Conservation (phyloP, 73 alveolate genomes). For the Paramecium caudatum region DNA sequence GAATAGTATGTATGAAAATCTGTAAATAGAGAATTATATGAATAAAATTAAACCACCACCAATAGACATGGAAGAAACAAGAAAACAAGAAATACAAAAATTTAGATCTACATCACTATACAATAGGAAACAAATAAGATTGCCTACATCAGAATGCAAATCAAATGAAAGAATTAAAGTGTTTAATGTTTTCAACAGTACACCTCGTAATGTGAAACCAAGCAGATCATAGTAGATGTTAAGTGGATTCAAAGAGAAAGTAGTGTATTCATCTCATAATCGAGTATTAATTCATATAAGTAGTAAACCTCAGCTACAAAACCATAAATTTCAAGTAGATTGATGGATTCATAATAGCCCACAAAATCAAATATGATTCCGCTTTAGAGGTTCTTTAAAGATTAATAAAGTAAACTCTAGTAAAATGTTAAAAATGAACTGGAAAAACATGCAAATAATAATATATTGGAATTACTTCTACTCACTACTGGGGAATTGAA, state of each 20-base stretch:
- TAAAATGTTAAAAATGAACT: not conserved
- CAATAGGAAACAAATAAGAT: not conserved
- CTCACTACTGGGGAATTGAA: conserved; percentile 60
- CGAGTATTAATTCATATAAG: not conserved
- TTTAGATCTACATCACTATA: conserved; percentile 11
- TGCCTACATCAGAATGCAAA: conserved; percentile 22
- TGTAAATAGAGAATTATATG: not conserved
- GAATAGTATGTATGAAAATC: not conserved
- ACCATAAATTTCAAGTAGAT: conserved; percentile 20
- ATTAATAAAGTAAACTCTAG: not conserved
- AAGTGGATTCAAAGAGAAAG: conserved; percentile 55
- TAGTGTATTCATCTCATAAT: conserved; percentile 58
- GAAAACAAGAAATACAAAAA: conserved; percentile 1
- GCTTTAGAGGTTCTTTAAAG: not conserved
- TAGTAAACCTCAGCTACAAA: conserved; percentile 20
- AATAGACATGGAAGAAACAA: conserved; percentile 54
- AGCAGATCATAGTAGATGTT: not conserved
- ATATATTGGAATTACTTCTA: conserved; percentile 57
- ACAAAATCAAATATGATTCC: conserved; percentile 2
- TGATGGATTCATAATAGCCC: not conserved
- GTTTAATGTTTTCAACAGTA: conserved; percentile 53
- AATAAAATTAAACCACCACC: conserved; percentile 2
- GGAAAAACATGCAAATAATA: conserved; percentile 24
- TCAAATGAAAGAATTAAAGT: conserved; percentile 35
- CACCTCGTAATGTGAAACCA: conserved; percentile 35